phyloP scores from a whole-genome alignment of 1,284 basidiomycete genomes.

The Grifola frondosa region DNA sequence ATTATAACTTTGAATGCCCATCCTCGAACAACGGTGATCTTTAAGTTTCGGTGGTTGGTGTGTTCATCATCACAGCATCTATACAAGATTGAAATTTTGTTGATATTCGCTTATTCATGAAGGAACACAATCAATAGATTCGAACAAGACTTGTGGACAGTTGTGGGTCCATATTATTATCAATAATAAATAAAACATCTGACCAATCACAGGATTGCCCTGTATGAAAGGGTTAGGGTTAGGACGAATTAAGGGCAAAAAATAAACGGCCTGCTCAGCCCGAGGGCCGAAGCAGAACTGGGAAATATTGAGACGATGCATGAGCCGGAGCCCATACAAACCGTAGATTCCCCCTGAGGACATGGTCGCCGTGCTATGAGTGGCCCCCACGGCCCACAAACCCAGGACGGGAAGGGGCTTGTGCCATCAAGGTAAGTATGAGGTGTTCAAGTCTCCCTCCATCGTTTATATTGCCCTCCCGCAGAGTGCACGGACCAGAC shows the following conservation, averaged over 20 bases:
- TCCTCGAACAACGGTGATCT: no score
- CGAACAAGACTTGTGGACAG: no score
- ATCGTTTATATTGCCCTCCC: conserved; percentile 5
- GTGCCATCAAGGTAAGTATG: conserved; percentile 18
- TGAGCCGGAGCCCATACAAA: conserved; percentile 23
- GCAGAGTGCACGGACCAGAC: conserved; percentile 16
- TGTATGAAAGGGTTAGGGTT: conserved; percentile 14
- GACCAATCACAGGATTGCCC: no score
- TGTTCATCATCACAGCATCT: no score
- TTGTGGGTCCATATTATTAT: no score
- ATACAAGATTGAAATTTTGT: no score
- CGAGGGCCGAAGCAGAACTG: conserved; percentile 15
- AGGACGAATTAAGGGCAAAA: conserved; percentile 4
- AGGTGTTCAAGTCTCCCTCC: neutral
- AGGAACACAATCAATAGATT: no score
- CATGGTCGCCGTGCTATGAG: conserved; percentile 21
- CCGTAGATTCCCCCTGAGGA: conserved; percentile 17
- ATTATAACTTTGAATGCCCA: no score
- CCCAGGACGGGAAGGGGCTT: conserved; percentile 8
- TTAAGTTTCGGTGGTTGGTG: no score
- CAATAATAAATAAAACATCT: no score
- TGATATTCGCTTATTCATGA: no score
- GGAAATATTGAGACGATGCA: conserved; percentile 24
- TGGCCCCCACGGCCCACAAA: conserved; percentile 9
- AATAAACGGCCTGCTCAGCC: conserved; percentile 14